These are phyloP conservation scores for Verticillium nonalfalfae DNA, from an alignment of 2,329 filamentous ascomycete species.

Conservation along the genomic window DNA sequence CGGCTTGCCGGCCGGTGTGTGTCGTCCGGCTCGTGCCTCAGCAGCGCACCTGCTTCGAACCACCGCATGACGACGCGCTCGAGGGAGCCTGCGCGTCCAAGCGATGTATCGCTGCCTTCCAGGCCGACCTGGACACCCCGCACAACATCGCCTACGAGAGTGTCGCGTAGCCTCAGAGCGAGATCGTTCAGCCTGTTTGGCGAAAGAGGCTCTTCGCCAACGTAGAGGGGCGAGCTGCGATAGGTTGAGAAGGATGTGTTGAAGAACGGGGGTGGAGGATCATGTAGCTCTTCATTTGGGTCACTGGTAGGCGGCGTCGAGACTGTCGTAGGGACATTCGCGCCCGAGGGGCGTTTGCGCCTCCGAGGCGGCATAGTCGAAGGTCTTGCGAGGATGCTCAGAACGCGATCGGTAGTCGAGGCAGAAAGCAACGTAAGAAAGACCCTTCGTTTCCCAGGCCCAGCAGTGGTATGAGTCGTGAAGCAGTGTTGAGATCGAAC, in stretches of 20 bases:
- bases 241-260: slow-evolving; percentile 54
- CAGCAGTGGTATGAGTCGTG: too few relatives aligned
- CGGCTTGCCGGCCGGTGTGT: background rate
- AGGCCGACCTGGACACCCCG: slow-evolving; percentile 50
- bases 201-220: slow-evolving; percentile 33
- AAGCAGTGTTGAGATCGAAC: too few relatives aligned
- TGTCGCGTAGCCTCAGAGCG: slow-evolving; percentile 43
- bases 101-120: slow-evolving; percentile 30
- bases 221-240: slow-evolving; percentile 46
- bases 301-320: background rate
- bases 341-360: background rate
- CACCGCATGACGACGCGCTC: slow-evolving; percentile 41
- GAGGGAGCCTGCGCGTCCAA: slow-evolving; percentile 35
- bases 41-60: slow-evolving; percentile 26
- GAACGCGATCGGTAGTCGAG: background rate
- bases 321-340: background rate
- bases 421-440: too few relatives aligned
- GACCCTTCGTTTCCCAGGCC: too few relatives aligned
- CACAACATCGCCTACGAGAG: slow-evolving; percentile 52
- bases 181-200: slow-evolving; percentile 32
- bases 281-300: slow-evolving; percentile 11
- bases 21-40: slow-evolving; percentile 18
- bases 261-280: slow-evolving; percentile 37
- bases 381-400: background rate
- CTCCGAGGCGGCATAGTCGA: background rate